These are phyloP conservation scores for Aspergillus arachidicola DNA, from an alignment of 2,329 filamentous ascomycete genomes.

Conservation along the genomic window DNA sequence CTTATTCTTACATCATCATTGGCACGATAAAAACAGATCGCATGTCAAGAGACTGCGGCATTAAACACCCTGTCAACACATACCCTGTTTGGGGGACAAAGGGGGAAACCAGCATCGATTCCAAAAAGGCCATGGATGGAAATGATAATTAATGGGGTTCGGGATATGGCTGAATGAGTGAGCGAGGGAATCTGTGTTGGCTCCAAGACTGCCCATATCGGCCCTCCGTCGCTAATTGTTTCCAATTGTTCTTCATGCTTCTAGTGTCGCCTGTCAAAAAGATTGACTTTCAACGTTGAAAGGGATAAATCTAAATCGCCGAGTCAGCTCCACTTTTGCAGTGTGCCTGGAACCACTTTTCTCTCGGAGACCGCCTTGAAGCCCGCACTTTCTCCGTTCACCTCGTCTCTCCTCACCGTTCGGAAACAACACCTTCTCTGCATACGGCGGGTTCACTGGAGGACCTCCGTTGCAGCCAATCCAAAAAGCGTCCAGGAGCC, in stretches of 20 bases:
- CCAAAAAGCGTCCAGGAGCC: neutral
- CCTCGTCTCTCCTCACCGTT: neutral
- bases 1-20: neutral
- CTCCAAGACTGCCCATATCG: neutral
- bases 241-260: constrained; percentile 1
- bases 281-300: constrained; percentile 7
- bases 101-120: neutral
- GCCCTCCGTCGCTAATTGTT: neutral
- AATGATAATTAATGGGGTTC: neutral
- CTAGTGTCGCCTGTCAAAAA: constrained; percentile 10
- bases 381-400: neutral
- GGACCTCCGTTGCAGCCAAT: neutral
- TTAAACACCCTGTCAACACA: neutral
- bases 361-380: constrained; percentile 3
- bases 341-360: constrained; percentile 9
- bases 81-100: too few species aligned
- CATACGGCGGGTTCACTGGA: neutral
- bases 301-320: constrained; percentile 4
- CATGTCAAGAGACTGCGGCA: neutral
- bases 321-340: neutral
- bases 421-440: neutral
- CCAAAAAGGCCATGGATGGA: neutral
- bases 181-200: neutral
- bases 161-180: neutral
- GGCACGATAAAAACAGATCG: neutral